Percentiles rank a stretch among this genome's conserved stretches.
Conservation (phyloP, 768 basidiomycete species). For the Trametes gibbosa region DNA sequence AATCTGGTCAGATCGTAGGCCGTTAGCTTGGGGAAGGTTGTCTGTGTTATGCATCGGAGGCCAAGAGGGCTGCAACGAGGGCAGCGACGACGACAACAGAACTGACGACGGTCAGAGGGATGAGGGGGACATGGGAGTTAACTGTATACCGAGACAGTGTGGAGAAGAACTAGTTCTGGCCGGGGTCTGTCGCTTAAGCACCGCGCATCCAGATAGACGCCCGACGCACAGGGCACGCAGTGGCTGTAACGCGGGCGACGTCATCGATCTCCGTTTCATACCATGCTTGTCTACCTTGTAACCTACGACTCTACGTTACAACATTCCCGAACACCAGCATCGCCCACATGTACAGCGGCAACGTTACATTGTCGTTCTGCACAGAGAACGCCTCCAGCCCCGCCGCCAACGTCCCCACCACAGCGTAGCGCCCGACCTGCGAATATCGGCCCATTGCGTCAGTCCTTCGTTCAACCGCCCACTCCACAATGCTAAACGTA, state of each 20-base stretch:
- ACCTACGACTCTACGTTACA: conserved; percentile 23
- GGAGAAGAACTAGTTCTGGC: neutral
- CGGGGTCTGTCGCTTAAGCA: neutral
- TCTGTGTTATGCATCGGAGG: conserved; percentile 4
- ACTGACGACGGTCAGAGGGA: neutral
- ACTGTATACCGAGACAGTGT: neutral
- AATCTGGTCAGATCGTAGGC: conserved; percentile 14
- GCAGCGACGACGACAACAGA: neutral
- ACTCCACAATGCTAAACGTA: neutral
- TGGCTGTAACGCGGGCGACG: conserved; percentile 10
- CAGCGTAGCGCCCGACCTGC: conserved; percentile 65
- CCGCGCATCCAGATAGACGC: neutral
- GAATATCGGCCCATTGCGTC: conserved; percentile 8
- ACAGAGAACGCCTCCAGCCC: conserved; percentile 88
- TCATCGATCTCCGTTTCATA: neutral
- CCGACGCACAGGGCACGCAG: neutral
- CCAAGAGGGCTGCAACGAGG: neutral
- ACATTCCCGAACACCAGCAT: conserved; percentile 62
- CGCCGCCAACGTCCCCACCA: conserved; percentile 61
- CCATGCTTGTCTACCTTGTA: neutral
- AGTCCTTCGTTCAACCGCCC: neutral
- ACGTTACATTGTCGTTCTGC: conserved; percentile 96
- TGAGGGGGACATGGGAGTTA: neutral
- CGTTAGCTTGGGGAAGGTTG: neutral
- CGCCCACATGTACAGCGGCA: conserved; percentile 97